Conservation (phyloP, 495 filamentous ascomycete genomes). For the Poronia punctata region DNA sequence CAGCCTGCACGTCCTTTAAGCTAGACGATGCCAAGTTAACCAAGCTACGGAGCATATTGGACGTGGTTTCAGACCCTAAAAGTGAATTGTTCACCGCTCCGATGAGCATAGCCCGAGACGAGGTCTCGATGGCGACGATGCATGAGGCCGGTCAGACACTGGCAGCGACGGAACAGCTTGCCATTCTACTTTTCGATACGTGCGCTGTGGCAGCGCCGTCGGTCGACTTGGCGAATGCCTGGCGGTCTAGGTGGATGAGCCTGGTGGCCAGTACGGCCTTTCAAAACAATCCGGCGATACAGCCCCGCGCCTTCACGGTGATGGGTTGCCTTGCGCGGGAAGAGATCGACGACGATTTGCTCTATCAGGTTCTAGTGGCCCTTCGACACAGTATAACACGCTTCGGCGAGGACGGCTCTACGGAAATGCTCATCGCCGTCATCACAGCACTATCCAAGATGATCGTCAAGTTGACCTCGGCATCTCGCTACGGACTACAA, state of each 20-base stretch:
- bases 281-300: slow-evolving; percentile 63
- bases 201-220: slow-evolving; percentile 54
- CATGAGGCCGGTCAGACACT: slow-evolving; percentile 43
- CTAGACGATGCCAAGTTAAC: slow-evolving; percentile 47
- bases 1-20: slow-evolving; percentile 54
- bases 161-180: slow-evolving; percentile 45
- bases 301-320: slow-evolving; percentile 58
- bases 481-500: slow-evolving; percentile 59
- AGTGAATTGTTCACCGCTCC: slow-evolving; percentile 41
- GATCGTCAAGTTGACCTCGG: slow-evolving; percentile 57
- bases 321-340: slow-evolving; percentile 63
- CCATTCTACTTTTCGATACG: slow-evolving; percentile 52
- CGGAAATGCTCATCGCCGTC: slow-evolving; percentile 61
- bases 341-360: slow-evolving; percentile 60
- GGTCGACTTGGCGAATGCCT: slow-evolving; percentile 56
- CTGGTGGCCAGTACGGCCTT: slow-evolving; percentile 63
- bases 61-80: slow-evolving; percentile 48
- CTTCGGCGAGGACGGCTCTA: slow-evolving; percentile 52
- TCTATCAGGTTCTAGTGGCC: slow-evolving; percentile 62
- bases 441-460: slow-evolving; percentile 59
- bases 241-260: slow-evolving; percentile 67
- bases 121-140: slow-evolving; percentile 37
- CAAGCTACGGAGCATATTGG: slow-evolving; percentile 47
- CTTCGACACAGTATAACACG: slow-evolving; percentile 51
- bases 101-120: slow-evolving; percentile 31